Evolutionary conservation across 441 rosid species (phyloP), one percentile per base, ranked within the genome.

Genomic region (Gossypium davidsonii): DNA sequence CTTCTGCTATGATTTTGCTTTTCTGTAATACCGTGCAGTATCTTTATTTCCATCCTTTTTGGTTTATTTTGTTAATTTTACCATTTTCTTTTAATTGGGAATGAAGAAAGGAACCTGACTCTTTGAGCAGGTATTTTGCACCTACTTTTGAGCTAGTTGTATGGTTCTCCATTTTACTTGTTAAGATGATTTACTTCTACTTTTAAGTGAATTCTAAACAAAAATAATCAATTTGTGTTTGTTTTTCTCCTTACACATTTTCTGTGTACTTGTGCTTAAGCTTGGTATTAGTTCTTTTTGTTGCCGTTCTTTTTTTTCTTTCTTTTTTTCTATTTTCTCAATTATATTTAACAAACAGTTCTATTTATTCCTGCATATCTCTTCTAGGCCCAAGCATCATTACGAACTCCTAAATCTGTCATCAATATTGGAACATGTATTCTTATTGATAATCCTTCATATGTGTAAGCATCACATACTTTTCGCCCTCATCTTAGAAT

Each of bases 111-210:
- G 1, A 11, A 65, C 18, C 56, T 21, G 37, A 17, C 70, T 66
- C 39, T 46, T 66, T 46, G 70, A 46, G 56, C 56, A 23, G 34
- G 37, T 52, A 44, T 21, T 44, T 7, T 6, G 70, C 18, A 20
- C 56, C 55, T 46, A 46, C 14, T 34, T 10, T 59, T 59, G 9
- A 23, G 55, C 39, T 28, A 66, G 28, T 6, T 66, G 34, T 23
- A 3, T 1, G 18, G 18, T 6, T 66, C 37, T 63, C 51, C 52
- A 14, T 21, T 66, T 66, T 48, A 44, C 70, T 23, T 46, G 70
- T 66, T 46, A 66, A 46, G 39, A 20, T 66, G 57, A 20, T 66
- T 66, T 66, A 6, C 57, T 66, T 28, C 42, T 64, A 42, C 48
- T 42, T 39, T 42, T 65, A 39, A 61, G 53, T 44, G 69, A 65